Conservation (phyloP, 202 grass and related monocot genomes). For the Elaeis oleifera region DNA sequence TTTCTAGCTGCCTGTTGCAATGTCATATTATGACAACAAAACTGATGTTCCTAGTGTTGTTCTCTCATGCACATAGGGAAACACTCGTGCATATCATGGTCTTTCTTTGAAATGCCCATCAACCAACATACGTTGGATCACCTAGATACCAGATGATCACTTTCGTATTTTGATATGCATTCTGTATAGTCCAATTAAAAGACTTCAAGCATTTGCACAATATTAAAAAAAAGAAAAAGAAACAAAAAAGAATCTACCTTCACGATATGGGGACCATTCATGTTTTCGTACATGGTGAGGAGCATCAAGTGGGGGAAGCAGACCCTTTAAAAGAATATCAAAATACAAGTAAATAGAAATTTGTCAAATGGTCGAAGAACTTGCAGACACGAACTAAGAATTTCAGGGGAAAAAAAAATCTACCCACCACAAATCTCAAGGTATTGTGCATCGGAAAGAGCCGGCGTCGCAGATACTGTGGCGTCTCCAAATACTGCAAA, state of each 20-base stretch:
- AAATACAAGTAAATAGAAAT: slow-evolving; percentile 10
- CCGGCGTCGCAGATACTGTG: slow-evolving; percentile 74
- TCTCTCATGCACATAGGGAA: no score
- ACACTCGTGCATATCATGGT: no score
- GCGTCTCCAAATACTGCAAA: slow-evolving; percentile 75
- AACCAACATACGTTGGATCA: no score
- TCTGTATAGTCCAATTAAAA: no score
- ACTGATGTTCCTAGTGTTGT: no score
- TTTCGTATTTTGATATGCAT: no score
- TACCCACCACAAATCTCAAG: slow-evolving; percentile 79
- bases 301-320: slow-evolving; percentile 87
- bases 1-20: no score
- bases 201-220: background rate
- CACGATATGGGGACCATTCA: slow-evolving; percentile 85
- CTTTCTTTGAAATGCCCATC: no score
- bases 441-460: slow-evolving; percentile 88
- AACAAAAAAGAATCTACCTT: slow-evolving; percentile 44
- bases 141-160: no score
- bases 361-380: background rate
- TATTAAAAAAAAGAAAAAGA: background rate
- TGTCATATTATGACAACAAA: no score
- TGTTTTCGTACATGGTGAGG: slow-evolving; percentile 89
- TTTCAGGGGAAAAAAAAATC: background rate
- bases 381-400: background rate
- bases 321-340: slow-evolving; percentile 39